Percentiles rank a stretch among this genome's conserved stretches.
Evolutionary conservation across 228 moss, liverwort and hornwort genomes (phyloP).

Genomic region (Sphagnum magellanicum): DNA sequence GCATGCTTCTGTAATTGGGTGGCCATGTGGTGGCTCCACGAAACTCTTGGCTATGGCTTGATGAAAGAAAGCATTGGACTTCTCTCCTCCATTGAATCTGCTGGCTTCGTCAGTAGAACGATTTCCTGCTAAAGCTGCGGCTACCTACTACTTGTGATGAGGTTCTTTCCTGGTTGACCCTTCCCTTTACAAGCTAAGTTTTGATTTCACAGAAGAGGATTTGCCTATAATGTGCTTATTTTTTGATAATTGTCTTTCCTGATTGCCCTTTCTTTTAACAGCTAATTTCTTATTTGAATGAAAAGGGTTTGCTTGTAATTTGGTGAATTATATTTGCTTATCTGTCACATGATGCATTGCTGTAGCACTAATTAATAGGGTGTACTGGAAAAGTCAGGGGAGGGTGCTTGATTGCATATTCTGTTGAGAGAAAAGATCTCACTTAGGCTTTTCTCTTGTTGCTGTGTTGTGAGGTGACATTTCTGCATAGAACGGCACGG

Average conservation of each 20-base stretch:
- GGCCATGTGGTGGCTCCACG: constrained; percentile 74
- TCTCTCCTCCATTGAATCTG: constrained; percentile 60
- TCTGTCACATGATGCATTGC: too few species aligned
- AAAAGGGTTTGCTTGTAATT: constrained; percentile 1
- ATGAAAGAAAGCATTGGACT: constrained; percentile 76
- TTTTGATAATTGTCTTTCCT: constrained; percentile 18
- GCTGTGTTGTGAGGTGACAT: constrained; percentile 99
- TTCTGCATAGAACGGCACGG: constrained; percentile 98
- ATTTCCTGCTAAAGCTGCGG: constrained; percentile 90
- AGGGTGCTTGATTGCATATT: too few species aligned
- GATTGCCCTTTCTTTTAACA: constrained; percentile 9
- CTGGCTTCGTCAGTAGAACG: constrained; percentile 85
- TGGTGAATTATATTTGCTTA: not conserved
- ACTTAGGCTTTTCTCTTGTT: constrained; percentile 99
- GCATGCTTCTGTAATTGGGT: constrained; percentile 77
- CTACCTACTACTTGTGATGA: constrained; percentile 83
- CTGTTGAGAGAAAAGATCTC: constrained; percentile 46
- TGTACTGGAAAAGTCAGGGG: not conserved
- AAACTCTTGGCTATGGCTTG: constrained; percentile 71
- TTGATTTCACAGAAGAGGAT: constrained; percentile 43
- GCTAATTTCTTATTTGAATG: constrained; percentile 20
- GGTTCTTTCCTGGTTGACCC: constrained; percentile 77
- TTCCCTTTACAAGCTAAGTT: constrained; percentile 45
- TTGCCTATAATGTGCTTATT: constrained; percentile 32
- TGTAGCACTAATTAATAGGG: not conserved